Evolutionary conservation across 495 filamentous ascomycete genomes (phyloP).

Genomic region (Evernia prunastri): DNA sequence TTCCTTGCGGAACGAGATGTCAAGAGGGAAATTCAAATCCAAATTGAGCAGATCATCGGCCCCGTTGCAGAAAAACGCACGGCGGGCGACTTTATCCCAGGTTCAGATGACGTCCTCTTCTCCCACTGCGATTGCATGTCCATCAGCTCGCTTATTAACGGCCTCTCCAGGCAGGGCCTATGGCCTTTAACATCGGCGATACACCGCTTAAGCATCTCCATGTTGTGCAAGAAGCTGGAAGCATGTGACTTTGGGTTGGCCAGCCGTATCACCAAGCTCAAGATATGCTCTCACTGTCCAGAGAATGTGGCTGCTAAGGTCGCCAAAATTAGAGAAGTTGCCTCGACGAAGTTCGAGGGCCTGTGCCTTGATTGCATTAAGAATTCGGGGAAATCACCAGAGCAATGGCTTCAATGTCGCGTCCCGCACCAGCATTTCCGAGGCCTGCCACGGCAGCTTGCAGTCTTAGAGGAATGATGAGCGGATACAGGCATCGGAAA

Average conservation of each 20-base stretch:
- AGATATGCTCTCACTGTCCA: not conserved
- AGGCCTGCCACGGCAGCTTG: not conserved
- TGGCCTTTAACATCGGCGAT: slow-evolving; percentile 8
- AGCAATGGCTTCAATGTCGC: slow-evolving; percentile 4
- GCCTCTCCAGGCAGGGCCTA: not conserved
- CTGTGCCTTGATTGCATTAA: slow-evolving; percentile 5
- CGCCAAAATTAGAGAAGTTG: not conserved
- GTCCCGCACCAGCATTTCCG: slow-evolving; percentile 6
- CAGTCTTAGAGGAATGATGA: not conserved
- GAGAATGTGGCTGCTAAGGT: slow-evolving; percentile 2
- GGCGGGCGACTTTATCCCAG: not conserved
- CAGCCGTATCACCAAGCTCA: slow-evolving; percentile 1
- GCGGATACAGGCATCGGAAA: not conserved
- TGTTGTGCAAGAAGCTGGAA: slow-evolving; percentile 7
- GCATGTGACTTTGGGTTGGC: slow-evolving; percentile 5
- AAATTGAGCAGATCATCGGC: slow-evolving; percentile 1
- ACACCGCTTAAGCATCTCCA: not conserved
- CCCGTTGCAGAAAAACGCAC: slow-evolving; percentile 7
- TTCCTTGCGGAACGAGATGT: not conserved
- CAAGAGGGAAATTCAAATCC: slow-evolving; percentile 8
- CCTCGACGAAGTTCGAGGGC: slow-evolving; percentile 4
- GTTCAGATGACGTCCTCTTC: slow-evolving; percentile 6
- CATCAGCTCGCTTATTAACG: slow-evolving; percentile 8
- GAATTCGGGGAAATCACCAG: not conserved
- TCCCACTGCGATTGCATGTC: slow-evolving; percentile 14